Percentiles rank a stretch among this genome's conserved stretches.
These are phyloP conservation scores for Rubus idaeus DNA, from an alignment of 306 rosid genomes.

Conservation along the genomic window DNA sequence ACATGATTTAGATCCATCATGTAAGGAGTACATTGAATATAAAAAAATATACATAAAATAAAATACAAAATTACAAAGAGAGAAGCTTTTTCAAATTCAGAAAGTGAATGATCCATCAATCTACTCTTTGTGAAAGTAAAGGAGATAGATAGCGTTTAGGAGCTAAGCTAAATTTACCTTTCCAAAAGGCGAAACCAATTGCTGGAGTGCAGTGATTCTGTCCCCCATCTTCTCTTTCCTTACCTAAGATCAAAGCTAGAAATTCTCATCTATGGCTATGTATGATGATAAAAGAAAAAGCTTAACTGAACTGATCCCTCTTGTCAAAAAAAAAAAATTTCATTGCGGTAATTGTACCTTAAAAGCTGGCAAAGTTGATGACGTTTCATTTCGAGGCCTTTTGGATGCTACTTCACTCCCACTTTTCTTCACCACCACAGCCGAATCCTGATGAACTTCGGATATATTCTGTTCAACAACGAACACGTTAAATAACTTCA, in stretches of 20 bases:
- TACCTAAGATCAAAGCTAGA: constrained; percentile 53
- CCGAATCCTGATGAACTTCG: constrained; percentile 63
- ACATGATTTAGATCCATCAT: constrained; percentile 23
- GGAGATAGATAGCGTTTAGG: constrained; percentile 24
- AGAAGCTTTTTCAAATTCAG: constrained; percentile 24
- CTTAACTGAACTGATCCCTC: constrained; percentile 12
- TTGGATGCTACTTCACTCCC: constrained; percentile 67
- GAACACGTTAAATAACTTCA: constrained; percentile 14
- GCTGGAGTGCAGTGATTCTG: constrained; percentile 99
- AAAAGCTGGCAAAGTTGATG: constrained; percentile 95
- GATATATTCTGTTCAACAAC: constrained; percentile 69
- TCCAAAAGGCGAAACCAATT: constrained; percentile 99
- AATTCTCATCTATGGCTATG: constrained; percentile 36
- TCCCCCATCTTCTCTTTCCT: constrained; percentile 99
- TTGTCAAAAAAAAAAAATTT: constrained; percentile 6
- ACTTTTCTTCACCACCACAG: constrained; percentile 66
- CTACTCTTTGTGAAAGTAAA: constrained; percentile 32
- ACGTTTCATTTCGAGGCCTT: constrained; percentile 85
- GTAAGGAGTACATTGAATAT: neutral
- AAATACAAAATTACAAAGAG: neutral
- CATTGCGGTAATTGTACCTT: constrained; percentile 63
- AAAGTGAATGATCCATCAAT: constrained; percentile 35
- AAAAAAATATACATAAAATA: neutral
- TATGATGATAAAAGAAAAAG: constrained; percentile 13
- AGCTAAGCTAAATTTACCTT: constrained; percentile 58